Base-by-base conservation (phyloP, 2,329 filamentous ascomycete genomes). In the Sporothrix pseudoabietina region DNA sequence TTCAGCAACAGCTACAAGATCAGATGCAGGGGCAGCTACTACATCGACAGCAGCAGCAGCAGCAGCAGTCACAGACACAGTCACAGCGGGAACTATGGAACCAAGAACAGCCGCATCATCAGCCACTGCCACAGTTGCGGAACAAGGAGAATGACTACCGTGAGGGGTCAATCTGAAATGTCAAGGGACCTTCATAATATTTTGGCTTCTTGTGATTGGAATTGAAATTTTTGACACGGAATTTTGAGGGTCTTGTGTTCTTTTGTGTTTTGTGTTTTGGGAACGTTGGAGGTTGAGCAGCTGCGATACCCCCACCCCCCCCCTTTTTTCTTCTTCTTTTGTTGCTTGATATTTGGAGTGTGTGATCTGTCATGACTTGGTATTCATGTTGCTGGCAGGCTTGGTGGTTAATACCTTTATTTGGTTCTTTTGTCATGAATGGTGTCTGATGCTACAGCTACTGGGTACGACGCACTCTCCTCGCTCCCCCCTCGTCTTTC, bases 301-400 rank as follows among this genome's bases (percentile, higher is more conserved):
- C 10, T 57, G 35, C 55, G 55, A 35, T 59, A 59, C 55, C 26
- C 55, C n/a, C n/a, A n/a, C n/a, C n/a, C n/a, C n/a, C n/a, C n/a
- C n/a, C n/a, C n/a, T n/a, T n/a, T n/a, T 30, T 1, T 12, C 26
- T 26, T 26, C 26, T 47, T 47, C 2, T 47, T 9, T 12, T 47
- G 10, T 41, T 41, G 39, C 3, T 41, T 41, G 39, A 12, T 9
- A 47, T 47, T 47, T 47, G 30, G 12, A 4, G 12, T 57, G 16
- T 59, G 55, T 35, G 55, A 19, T 35, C 55, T 7, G 35, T 44
- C 3, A 44, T 44, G 41, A 26, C 44, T 49, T 49, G 44, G 6
- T 4, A 4, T 19, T 49, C 19, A 3, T 55, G 6, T n/a, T 39
- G 22, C 19, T 39, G 32, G 5, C 3, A 39, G 8, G 57, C 16